Percentiles rank a stretch among this genome's conserved stretches.
Conservation (phyloP, 164 flowering plant species). For the Nelumbo lutea region DNA sequence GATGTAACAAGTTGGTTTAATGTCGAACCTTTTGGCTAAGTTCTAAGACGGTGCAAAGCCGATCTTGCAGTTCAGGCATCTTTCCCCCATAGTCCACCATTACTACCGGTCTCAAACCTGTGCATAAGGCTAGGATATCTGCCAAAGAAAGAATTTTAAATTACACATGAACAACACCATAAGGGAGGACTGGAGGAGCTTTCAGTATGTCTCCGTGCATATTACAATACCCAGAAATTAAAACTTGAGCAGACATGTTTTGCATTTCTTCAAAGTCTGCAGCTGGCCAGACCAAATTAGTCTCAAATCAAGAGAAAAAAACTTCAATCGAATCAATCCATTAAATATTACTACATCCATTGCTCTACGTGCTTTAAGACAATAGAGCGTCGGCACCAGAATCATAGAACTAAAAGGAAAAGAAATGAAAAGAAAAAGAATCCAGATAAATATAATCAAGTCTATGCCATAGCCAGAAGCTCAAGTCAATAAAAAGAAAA, state of each 20-base stretch:
- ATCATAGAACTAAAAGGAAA: not conserved
- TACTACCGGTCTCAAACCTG: conserved; percentile 79
- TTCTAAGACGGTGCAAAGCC: conserved; percentile 45
- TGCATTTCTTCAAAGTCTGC: too few relatives aligned
- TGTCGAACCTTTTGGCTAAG: conserved; percentile 48
- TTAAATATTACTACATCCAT: too few relatives aligned
- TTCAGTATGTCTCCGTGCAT: not conserved
- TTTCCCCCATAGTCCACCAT: conserved; percentile 99
- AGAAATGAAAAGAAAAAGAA: not conserved
- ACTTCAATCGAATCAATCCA: too few relatives aligned
- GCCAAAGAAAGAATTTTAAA: conserved; percentile 17
- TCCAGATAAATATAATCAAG: not conserved
- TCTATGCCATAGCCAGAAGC: not conserved
- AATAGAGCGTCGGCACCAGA: not conserved
- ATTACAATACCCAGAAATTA: not conserved
- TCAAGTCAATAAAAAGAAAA: too few relatives aligned
- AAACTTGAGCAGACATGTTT: too few relatives aligned
- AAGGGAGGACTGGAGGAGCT: not conserved
- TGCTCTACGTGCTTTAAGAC: not conserved
- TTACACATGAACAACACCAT: not conserved
- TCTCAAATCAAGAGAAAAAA: too few relatives aligned
- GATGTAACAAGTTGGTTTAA: not conserved
- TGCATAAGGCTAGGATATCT: conserved; percentile 80
- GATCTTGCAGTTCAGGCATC: conserved; percentile 79
- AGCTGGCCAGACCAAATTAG: too few relatives aligned